phyloP scores from a whole-genome alignment of 805 yeast genomes.

The Schwanniomyces sp. region DNA sequence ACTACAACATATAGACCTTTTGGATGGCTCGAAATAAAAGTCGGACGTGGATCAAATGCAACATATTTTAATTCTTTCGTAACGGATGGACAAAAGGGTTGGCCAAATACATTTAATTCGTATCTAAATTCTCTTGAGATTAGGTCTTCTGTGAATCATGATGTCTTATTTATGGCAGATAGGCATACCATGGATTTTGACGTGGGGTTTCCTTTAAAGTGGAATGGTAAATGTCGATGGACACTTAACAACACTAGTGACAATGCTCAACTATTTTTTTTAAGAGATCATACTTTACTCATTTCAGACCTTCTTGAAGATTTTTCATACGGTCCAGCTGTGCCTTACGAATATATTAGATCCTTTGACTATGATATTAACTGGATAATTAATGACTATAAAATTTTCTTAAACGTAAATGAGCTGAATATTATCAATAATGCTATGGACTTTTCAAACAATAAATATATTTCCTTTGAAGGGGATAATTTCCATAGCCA shows the following conservation, averaged over 20 bases:
- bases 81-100: conserved; percentile 51
- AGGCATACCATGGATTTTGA: conserved; percentile 54
- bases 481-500: conserved; percentile 56
- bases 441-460: conserved; percentile 81
- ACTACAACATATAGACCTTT: conserved; percentile 55
- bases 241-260: conserved; percentile 51
- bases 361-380: conserved; percentile 64
- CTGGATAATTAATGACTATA: conserved; percentile 59
- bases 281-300: conserved; percentile 80
- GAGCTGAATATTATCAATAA: conserved; percentile 86
- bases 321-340: conserved; percentile 69
- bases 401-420: conserved; percentile 74
- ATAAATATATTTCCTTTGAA: conserved; percentile 70
- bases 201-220: conserved; percentile 69
- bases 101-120: conserved; percentile 47
- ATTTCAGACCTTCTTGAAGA: conserved; percentile 73
- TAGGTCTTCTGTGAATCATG: conserved; percentile 87
- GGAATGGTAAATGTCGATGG: conserved; percentile 85
- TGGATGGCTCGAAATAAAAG: conserved; percentile 87
- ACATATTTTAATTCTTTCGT: conserved; percentile 48
- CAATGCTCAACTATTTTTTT: conserved; percentile 58
- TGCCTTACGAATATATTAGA: conserved; percentile 73
- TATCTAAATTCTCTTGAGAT: conserved; percentile 59
- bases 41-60: conserved; percentile 53
- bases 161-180: conserved; percentile 64